Conservation (phyloP, 2,329 filamentous ascomycete species). For the Macroventuria anomochaeta region DNA sequence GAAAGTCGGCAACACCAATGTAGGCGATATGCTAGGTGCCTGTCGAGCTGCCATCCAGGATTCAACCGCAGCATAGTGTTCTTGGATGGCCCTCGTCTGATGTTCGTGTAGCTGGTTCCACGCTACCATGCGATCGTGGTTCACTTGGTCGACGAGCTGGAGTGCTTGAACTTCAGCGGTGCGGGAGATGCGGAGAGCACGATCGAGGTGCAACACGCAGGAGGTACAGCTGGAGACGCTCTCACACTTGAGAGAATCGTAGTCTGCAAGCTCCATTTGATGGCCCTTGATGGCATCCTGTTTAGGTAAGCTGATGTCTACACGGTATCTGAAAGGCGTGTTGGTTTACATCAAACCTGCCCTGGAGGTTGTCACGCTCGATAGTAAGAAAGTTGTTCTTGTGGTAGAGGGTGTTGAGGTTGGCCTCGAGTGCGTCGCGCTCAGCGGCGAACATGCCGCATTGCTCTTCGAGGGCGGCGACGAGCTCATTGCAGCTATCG, state of each 20-base stretch:
- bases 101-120: background rate
- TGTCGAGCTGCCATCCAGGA: background rate
- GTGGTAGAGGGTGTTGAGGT: background rate
- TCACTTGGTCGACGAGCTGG: slow-evolving; percentile 5
- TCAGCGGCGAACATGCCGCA: too few relatives aligned
- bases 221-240: background rate
- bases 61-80: background rate
- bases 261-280: background rate
- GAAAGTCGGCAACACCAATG: background rate
- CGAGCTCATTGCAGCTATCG: too few relatives aligned
- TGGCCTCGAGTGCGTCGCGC: too few relatives aligned
- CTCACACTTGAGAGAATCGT: background rate
- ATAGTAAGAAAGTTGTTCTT: background rate
- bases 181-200: background rate
- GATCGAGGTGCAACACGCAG: background rate
- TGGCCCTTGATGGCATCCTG: background rate
- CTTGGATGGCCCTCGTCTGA: background rate
- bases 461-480: too few relatives aligned
- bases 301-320: background rate
- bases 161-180: background rate
- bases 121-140: background rate
- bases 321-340: too few relatives aligned
- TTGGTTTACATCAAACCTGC: background rate
- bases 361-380: background rate
- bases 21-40: background rate